Evolutionary conservation across 108 stramenopile genomes (phyloP), one percentile per base, ranked within the genome.

Genomic region (Pseudonitzschia pungens): DNA sequence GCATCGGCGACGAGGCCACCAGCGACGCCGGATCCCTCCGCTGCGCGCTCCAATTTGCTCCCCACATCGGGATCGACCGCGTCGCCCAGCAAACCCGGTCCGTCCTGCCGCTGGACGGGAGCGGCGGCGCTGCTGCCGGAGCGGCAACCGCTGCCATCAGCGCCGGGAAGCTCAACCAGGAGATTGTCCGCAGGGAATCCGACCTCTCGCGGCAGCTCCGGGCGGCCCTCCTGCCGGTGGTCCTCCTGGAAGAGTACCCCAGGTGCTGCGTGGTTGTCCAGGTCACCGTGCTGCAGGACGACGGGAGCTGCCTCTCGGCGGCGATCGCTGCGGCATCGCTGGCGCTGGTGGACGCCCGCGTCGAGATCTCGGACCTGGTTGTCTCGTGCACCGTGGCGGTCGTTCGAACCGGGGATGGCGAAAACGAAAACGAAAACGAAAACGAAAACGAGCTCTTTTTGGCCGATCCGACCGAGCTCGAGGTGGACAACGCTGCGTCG

Each of bases 231-330:
- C 41, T 68, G 4, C 84, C 91, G 7, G 77, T 91, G 0, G 69
- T 91, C 2, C 63, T 76, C 1, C 27, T 85, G 18, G 54, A 82
- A 26, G 21, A 54, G 4, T 82, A 71, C 76, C 76, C 83, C 68
- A 92, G 89, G 80, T 81, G 79, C 73, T 75, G 78, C 52, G 57
- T 91, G 12, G 73, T 76, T 15, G 82, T 92, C 0, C 77, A 79
- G 45, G 83, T 90, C n/a, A 78, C 87, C 10, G 81, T 95, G 24
- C 54, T 95, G 28, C 94, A 95, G 68, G 86, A 89, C 65, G 91
- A 92, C 80, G 94, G 94, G 26, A 76, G 84, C 29, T 83, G 86
- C 27, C 75, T 95, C 58, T 72, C 85, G 24, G 87, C 88, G 22
- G 81, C 78, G n/a, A 83, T 92, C 29, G 41, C 75, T 8, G 91